Conservation (phyloP, 78 protist genomes). For the Guillardia theta region DNA sequence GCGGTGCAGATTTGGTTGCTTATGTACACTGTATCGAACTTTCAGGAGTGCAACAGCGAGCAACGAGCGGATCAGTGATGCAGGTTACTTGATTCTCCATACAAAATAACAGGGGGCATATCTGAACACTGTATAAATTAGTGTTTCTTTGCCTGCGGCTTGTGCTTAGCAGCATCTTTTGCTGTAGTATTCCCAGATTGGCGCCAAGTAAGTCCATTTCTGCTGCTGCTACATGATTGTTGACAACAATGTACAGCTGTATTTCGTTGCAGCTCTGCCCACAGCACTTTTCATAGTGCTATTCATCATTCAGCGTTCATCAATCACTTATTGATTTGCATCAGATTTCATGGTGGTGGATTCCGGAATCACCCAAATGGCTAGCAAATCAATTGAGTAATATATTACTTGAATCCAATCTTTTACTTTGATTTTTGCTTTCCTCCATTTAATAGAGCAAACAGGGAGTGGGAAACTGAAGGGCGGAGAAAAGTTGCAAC, state of each 20-base stretch:
- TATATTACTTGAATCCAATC: too few species aligned
- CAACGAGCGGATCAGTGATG: neutral
- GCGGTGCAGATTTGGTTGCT: neutral
- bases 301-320: too few species aligned
- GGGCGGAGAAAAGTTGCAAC: too few species aligned
- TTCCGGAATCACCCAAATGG: constrained; percentile 14
- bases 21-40: neutral
- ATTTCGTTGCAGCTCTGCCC: neutral
- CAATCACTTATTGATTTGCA: too few species aligned
- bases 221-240: too few species aligned
- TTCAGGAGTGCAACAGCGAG: neutral
- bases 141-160: neutral
- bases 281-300: neutral
- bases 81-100: neutral
- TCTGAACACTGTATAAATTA: neutral
- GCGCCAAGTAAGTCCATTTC: too few species aligned
- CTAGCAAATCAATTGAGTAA: neutral
- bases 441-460: too few species aligned
- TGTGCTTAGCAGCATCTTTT: neutral
- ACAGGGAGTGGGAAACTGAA: too few species aligned
- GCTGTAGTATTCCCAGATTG: neutral
- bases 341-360: neutral
- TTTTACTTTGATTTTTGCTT: too few species aligned
- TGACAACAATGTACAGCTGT: too few species aligned
- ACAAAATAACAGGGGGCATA: neutral